Conservation (phyloP, 495 filamentous ascomycete species). For the Podospora comata region DNA sequence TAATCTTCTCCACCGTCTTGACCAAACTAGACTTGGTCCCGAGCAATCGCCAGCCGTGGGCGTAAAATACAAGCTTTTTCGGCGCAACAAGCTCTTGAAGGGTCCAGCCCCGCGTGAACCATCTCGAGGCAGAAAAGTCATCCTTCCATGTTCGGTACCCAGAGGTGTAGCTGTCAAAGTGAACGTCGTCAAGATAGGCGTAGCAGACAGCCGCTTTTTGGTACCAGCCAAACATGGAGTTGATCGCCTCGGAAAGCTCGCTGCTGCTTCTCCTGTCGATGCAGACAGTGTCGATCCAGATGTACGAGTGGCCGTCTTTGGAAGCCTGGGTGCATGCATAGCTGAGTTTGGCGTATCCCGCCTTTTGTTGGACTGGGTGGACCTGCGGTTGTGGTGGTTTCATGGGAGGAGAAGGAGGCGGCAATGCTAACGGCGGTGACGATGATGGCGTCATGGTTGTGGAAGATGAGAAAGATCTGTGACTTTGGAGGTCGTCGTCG, state of each 20-base stretch:
- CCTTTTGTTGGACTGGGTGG: conserved; percentile 23
- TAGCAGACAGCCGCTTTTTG: conserved; percentile 25
- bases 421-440: background rate
- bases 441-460: background rate
- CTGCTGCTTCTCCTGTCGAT: conserved; percentile 26
- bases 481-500: conserved; percentile 8
- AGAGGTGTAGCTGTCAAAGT: conserved; percentile 17
- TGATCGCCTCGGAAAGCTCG: conserved; percentile 31
- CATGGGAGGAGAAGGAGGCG: conserved; percentile 6
- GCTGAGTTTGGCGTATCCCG: conserved; percentile 25
- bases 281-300: conserved; percentile 33
- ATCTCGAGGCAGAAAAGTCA: conserved; percentile 21
- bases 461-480: background rate
- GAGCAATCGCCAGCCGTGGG: conserved; percentile 21
- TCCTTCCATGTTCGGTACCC: conserved; percentile 30
- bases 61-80: conserved; percentile 23
- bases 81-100: conserved; percentile 31
- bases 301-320: conserved; percentile 18
- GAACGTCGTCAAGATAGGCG: conserved; percentile 27
- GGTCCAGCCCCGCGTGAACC: conserved; percentile 31
- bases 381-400: background rate
- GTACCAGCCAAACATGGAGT: conserved; percentile 32
- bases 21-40: conserved; percentile 24
- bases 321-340: conserved; percentile 25
- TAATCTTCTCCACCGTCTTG: conserved; percentile 20